Base-by-base conservation (phyloP, 805 yeast species). In the Zygoascus flipseniorum region DNA sequence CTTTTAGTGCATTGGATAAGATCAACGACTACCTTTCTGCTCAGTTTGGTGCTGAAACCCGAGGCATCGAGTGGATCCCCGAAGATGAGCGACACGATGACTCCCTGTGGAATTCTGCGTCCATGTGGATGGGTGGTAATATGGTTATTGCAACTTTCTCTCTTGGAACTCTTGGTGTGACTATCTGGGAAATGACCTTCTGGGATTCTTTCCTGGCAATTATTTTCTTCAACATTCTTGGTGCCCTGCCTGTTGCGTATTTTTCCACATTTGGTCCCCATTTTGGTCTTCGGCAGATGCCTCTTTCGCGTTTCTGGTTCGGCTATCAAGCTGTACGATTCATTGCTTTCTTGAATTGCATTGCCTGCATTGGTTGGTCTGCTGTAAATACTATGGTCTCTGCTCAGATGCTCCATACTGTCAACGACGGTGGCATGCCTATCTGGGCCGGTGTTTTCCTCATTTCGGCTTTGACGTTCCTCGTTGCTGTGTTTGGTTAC, bases 311-410 rank as follows among this genome's bases (percentile, higher is more conserved):
- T 60, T 89, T 76, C 69, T 76, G 89, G 61, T 76, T 83, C 57
- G 97, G 97, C 58, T 81, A 84, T 69, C 66, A 73, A 32, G 83
- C 85, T 47, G 83, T 86, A 71, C 79, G 95, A 67, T 76, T 89
- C 54, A 85, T 88, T 64, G 83, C 95, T 9, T 68, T 84, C 47
- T 75, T 90, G 66, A 89, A 89, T 66, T 78, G 82, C 63, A 69
- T 90, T 57, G 90, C 96, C 28, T 87, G 96, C 78, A 80, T 89
- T 53, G 97, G 97, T 62, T 90, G 97, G 97, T 86, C 93, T 70
- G 88, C 96, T 9, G 92, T 89, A 48, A 90, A 90, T 71, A 87
- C 86, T 57, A 86, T 89, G 80, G 85, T 89, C 31, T 82, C 93
- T 37, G 96, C 96, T 23, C 93, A 88, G 69, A 72, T 89, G 58